phyloP scores from a whole-genome alignment of 768 basidiomycete species.

The Amanita molliuscula region DNA sequence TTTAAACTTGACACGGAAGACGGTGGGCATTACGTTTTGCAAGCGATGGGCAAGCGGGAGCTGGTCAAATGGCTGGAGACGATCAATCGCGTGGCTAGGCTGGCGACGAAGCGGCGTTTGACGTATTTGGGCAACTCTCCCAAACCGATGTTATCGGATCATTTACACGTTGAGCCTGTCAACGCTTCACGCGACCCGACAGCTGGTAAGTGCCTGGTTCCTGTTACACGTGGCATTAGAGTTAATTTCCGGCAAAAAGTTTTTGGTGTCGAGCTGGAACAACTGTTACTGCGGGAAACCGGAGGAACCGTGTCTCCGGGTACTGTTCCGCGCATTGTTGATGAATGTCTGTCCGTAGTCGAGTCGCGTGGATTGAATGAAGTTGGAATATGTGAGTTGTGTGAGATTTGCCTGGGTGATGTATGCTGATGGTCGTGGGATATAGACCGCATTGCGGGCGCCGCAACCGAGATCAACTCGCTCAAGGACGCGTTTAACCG shows the following conservation, averaged over 20 bases:
- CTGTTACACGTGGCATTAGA: background rate
- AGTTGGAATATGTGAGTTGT: conserved; percentile 69
- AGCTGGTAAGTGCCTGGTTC: conserved; percentile 42
- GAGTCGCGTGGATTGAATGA: conserved; percentile 70
- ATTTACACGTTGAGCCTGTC: conserved; percentile 52
- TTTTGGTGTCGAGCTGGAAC: conserved; percentile 69
- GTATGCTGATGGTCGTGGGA: background rate
- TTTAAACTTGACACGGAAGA: conserved; percentile 83
- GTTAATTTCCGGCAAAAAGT: conserved; percentile 27
- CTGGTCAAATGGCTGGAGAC: conserved; percentile 73
- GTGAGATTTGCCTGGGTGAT: background rate
- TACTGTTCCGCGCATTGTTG: conserved; percentile 54
- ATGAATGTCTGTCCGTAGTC: conserved; percentile 57
- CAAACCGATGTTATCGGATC: conserved; percentile 66
- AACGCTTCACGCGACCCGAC: conserved; percentile 59
- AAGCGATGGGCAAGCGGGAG: conserved; percentile 60
- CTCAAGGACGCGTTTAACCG: conserved; percentile 70
- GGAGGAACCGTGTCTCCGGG: conserved; percentile 41
- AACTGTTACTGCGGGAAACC: conserved; percentile 57
- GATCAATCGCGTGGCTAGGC: conserved; percentile 59
- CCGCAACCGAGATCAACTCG: conserved; percentile 53
- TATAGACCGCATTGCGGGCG: conserved; percentile 81
- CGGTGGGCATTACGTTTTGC: conserved; percentile 74
- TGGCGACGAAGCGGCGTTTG: conserved; percentile 65
- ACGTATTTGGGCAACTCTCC: conserved; percentile 73